Conservation (phyloP, 202 grass and related monocot genomes). For the Musa balbisiana region DNA sequence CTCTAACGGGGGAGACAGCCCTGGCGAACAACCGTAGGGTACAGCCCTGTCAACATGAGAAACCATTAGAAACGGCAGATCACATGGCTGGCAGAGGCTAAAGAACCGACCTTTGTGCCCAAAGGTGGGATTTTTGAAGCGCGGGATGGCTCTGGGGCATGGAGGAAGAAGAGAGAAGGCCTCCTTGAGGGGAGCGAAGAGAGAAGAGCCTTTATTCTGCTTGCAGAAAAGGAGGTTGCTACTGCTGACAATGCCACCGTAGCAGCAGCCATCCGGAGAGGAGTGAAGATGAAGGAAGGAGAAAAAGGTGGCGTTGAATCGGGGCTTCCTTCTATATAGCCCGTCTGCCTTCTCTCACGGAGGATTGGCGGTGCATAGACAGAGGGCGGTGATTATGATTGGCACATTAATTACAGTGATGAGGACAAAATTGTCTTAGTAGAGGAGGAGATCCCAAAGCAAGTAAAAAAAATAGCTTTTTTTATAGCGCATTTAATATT, state of each 20-base stretch:
- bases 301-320: background rate
- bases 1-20: background rate
- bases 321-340: background rate
- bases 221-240: conserved; percentile 9
- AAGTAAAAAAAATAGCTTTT: too few species aligned
- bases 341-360: too few species aligned
- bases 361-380: too few species aligned
- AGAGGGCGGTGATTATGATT: too few species aligned
- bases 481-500: too few species aligned
- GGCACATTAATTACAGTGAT: too few species aligned
- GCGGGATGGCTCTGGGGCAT: background rate
- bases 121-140: conserved; percentile 15
- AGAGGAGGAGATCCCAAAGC: too few species aligned
- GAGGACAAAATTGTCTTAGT: too few species aligned
- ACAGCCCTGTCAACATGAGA: background rate
- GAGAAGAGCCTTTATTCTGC: conserved; percentile 5
- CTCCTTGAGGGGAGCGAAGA: conserved; percentile 10
- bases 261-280: conserved; percentile 17
- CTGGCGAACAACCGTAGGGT: background rate
- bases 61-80: conserved; percentile 2
- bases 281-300: background rate
- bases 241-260: conserved; percentile 12
- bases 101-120: conserved; percentile 14
- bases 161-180: background rate
- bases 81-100: background rate